Evolutionary conservation across 306 rosid species (phyloP), one percentile per base, ranked within the genome.

Genomic region (Castanea mollissima): DNA sequence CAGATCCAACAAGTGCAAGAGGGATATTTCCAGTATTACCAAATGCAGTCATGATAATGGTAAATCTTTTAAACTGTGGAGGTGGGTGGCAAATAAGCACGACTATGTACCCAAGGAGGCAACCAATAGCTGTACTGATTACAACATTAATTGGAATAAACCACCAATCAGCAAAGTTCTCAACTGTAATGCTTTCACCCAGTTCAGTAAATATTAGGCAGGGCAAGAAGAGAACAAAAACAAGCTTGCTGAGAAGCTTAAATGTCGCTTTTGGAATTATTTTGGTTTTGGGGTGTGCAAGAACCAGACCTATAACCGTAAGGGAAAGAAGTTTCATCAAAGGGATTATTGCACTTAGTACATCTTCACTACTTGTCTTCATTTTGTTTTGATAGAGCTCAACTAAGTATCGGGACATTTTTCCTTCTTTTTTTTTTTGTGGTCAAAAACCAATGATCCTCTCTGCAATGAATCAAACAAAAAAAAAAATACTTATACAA

Each of bases 21-120:
- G 92, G 89, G 55, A 94, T 96, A 86, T 92, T 94, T 18, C 98
- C 98, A 6, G 98, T 94, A 84, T 94, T 94, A 67, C 97, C 97
- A 67, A 94, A 94, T 31, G 87, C 96, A 1, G 97, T 94, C 96
- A 92, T 92, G 75, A 94, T 87, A 51, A 94, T 69, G 44, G 96
- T 89, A 31, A 94, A 88, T 54, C 97, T 77, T 54, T 76, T 90
- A 27, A 90, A 76, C 76, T 86, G 81, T 6, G 90, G 96, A 6
- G 98, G 98, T 0, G 98, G 98, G 25, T 86, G 90, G 21, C 98
- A 94, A 70, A 90, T 82, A 62, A 86, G 4, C 67, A 92, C 94
- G 81, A 94, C 98, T 5, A 94, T 41, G 72, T 31, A 82, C 35
- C 97, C 98, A 0, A 94, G 94, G 0, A 88, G 10, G 77, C 92